These are phyloP conservation scores for Xylariaceae sp. DNA, from an alignment of 2,329 filamentous ascomycete species.

Conservation along the genomic window DNA sequence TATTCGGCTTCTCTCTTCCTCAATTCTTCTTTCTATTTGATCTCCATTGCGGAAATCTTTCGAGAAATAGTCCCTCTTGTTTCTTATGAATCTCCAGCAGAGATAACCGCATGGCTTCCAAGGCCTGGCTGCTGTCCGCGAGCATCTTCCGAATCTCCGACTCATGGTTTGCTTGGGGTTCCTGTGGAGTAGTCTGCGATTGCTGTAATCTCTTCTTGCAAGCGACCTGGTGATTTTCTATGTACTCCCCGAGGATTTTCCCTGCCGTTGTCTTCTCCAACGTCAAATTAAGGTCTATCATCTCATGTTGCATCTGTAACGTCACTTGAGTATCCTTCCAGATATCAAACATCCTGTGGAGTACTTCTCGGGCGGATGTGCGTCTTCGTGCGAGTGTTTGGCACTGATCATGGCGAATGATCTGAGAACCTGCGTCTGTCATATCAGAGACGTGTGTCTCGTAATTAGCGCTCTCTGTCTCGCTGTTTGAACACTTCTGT, in stretches of 20 bases:
- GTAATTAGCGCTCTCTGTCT: conserved; percentile 5
- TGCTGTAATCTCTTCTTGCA: too few species aligned
- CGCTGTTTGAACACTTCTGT: conserved; percentile 1
- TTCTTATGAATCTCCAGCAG: conserved; percentile 5
- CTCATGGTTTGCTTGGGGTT: background rate
- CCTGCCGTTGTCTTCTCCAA: conserved; percentile 2
- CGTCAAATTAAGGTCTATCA: conserved; percentile 1
- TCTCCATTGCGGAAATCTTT: conserved; percentile 9
- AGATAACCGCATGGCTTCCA: conserved; percentile 5
- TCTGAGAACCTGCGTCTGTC: background rate
- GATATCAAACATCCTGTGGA: background rate
- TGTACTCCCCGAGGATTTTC: conserved; percentile 2
- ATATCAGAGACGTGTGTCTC: conserved; percentile 4
- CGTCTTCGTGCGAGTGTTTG: too few species aligned
- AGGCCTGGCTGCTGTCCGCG: conserved; percentile 1
- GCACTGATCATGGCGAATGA: background rate
- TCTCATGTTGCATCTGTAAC: conserved; percentile 10
- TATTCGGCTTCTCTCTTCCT: conserved; percentile 2
- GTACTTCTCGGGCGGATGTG: too few species aligned
- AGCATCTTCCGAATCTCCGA: conserved; percentile 3
- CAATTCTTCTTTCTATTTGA: background rate
- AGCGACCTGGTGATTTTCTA: background rate
- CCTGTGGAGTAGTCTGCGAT: too few species aligned
- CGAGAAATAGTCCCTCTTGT: background rate
- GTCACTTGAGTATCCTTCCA: conserved; percentile 7